Evolutionary conservation across 345 rosid genomes (phyloP).

Genomic region (Durio zibethinus): DNA sequence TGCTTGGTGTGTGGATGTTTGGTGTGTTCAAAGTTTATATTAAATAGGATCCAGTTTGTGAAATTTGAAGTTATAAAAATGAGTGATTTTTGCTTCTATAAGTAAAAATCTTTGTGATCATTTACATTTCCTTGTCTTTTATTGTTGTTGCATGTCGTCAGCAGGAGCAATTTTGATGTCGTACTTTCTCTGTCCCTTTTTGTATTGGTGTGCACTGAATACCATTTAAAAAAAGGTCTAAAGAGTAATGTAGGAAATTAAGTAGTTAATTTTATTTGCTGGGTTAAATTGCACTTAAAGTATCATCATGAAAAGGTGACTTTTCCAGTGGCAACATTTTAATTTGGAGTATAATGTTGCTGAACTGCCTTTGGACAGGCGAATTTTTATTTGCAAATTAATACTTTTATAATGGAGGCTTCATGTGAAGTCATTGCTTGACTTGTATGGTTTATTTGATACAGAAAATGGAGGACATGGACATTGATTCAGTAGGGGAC

Average conservation of each 20-base stretch:
- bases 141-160: no score
- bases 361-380: not conserved
- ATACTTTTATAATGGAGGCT: not conserved
- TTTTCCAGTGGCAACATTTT: not conserved
- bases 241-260: not conserved
- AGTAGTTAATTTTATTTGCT: not conserved
- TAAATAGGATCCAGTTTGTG: not conserved
- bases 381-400: not conserved
- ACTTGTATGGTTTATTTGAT: not conserved
- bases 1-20: not conserved
- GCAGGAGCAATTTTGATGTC: no score
- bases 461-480: slow-evolving; percentile 70
- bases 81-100: not conserved
- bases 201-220: not conserved
- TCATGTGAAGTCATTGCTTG: not conserved
- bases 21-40: not conserved
- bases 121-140: not conserved
- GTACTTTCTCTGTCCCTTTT: not conserved
- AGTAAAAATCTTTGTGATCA: not conserved
- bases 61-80: not conserved
- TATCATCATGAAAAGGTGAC: not conserved
- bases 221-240: not conserved
- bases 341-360: not conserved
- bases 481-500: slow-evolving; percentile 52
- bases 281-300: not conserved